Conservation (phyloP, 306 rosid genomes). For the Rubus parviflorus region DNA sequence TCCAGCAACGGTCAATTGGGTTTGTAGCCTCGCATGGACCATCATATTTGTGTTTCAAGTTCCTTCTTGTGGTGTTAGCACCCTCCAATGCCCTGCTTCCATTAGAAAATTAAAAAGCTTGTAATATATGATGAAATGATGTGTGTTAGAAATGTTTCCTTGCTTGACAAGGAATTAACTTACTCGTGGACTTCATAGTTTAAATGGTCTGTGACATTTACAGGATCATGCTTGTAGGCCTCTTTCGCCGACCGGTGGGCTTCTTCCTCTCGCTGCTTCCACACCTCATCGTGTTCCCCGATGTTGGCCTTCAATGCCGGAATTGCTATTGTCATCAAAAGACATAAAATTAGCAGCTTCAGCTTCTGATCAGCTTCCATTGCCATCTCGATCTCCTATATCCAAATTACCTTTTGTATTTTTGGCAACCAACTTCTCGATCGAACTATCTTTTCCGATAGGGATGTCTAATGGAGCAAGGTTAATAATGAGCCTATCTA, state of each 20-base stretch:
- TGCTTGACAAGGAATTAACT: neutral
- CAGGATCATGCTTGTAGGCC: conserved; percentile 37
- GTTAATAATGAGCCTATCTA: neutral
- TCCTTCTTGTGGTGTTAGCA: conserved; percentile 8
- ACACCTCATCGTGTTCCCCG: conserved; percentile 34
- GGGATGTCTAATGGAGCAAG: neutral
- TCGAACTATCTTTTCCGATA: neutral
- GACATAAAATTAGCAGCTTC: conserved; percentile 32
- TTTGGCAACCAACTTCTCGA: neutral
- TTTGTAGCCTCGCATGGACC: neutral
- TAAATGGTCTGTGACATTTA: conserved; percentile 14
- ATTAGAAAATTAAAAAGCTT: neutral
- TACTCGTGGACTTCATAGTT: conserved; percentile 39
- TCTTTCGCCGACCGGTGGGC: conserved; percentile 31
- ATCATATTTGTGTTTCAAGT: neutral
- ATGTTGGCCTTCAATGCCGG: conserved; percentile 34
- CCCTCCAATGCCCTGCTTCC: conserved; percentile 26
- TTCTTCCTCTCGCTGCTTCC: conserved; percentile 40
- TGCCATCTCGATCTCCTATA: neutral
- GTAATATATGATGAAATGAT: no score
- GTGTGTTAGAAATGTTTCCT: conserved; percentile 4
- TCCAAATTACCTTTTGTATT: neutral
- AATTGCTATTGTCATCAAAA: conserved; percentile 20
- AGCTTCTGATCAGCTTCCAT: conserved; percentile 26
- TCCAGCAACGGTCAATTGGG: conserved; percentile 7